phyloP scores from a whole-genome alignment of 176 grass and related monocot species.

The Aegilops tauschii region DNA sequence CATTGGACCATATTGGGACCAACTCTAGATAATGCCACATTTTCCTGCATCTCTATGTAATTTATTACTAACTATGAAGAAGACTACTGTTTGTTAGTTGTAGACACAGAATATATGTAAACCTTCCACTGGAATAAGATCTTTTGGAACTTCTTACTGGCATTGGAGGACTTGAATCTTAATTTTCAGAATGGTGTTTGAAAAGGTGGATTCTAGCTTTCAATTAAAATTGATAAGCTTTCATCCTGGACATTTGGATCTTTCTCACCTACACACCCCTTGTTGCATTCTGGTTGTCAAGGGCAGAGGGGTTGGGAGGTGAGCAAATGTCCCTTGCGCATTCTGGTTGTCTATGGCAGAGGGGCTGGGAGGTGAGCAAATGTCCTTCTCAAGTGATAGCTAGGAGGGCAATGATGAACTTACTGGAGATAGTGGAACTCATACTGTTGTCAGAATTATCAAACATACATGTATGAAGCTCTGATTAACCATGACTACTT shows the following conservation, averaged over 20 bases:
- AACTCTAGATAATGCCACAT: conserved; percentile 17
- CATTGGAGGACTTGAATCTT: background rate
- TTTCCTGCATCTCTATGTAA: background rate
- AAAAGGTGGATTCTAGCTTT: background rate
- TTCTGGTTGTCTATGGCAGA: background rate
- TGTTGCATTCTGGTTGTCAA: background rate
- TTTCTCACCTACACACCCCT: background rate
- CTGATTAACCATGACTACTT: background rate
- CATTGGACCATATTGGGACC: conserved; percentile 3
- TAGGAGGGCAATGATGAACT: background rate
- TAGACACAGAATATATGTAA: background rate
- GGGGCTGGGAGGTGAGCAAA: background rate
- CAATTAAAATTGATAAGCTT: background rate
- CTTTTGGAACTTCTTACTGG: background rate
- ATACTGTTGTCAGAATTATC: background rate
- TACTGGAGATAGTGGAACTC: background rate
- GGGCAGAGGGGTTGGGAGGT: background rate
- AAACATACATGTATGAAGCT: background rate
- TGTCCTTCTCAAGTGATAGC: background rate
- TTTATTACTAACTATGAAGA: background rate
- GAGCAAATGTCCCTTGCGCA: background rate
- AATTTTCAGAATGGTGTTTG: background rate
- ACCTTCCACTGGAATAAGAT: too few species aligned
- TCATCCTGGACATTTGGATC: background rate
- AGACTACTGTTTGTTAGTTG: background rate